A percentile compares a stretch with the other conserved stretches of the same genome.
Conservation (phyloP, 495 filamentous ascomycete genomes). For the Penicillium steckii region DNA sequence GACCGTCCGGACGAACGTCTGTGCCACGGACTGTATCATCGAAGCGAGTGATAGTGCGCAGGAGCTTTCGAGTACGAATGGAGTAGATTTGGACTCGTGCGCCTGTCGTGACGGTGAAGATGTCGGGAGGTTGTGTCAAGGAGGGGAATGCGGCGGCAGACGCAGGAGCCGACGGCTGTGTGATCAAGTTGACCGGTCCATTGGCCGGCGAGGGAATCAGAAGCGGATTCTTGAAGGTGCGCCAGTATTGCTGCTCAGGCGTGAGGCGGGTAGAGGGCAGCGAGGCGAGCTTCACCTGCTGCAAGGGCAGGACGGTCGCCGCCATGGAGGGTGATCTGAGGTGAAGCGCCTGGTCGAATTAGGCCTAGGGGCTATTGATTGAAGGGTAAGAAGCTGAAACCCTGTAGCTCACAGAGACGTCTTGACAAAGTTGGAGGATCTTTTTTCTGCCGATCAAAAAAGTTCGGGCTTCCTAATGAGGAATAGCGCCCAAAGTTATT, state of each 20-base stretch:
- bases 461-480: conserved; percentile 23
- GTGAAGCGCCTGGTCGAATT: neutral
- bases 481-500: conserved; percentile 14
- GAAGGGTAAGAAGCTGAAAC: conserved; percentile 2
- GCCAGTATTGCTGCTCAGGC: conserved; percentile 94
- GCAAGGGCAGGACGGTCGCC: conserved; percentile 77
- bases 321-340: conserved; percentile 62
- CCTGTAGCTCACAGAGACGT: conserved; percentile 9
- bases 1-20: conserved; percentile 82
- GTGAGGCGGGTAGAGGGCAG: conserved; percentile 55
- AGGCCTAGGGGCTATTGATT: neutral
- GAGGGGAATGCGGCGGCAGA: conserved; percentile 46
- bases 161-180: conserved; percentile 62
- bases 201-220: conserved; percentile 82
- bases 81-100: conserved; percentile 91
- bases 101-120: conserved; percentile 90
- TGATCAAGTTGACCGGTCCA: conserved; percentile 83
- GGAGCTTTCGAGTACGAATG: conserved; percentile 78
- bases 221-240: conserved; percentile 83
- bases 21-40: conserved; percentile 84
- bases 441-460: conserved; percentile 37
- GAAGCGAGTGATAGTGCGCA: conserved; percentile 91
- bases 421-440: conserved; percentile 23
- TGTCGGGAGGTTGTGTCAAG: conserved; percentile 56
- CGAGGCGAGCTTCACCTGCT: conserved; percentile 76